phyloP scores from a whole-genome alignment of 768 basidiomycete genomes.

The Tulasnella sp. region DNA sequence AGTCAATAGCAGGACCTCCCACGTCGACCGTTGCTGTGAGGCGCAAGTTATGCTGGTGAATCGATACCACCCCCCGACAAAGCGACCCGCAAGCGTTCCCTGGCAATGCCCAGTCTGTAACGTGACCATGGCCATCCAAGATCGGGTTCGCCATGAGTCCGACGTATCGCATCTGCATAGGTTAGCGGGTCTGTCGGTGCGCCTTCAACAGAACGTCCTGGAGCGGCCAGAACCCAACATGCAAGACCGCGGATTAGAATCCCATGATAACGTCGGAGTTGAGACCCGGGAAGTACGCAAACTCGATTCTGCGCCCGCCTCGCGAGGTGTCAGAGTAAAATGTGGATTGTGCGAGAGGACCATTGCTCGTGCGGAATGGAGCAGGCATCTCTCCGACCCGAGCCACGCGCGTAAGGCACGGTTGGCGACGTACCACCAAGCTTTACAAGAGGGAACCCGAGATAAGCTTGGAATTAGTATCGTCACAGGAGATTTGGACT shows the following conservation, averaged over 20 bases:
- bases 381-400: not conserved
- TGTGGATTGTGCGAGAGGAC: not conserved
- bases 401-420: not conserved
- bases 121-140: not conserved
- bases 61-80: too few relatives aligned
- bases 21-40: too few relatives aligned
- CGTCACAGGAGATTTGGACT: not conserved
- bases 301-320: not conserved
- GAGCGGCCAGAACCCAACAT: not conserved
- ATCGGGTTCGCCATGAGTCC: not conserved
- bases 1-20: not conserved
- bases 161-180: not conserved
- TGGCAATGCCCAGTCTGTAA: not conserved
- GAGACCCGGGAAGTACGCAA: not conserved
- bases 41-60: too few relatives aligned
- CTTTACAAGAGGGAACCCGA: not conserved
- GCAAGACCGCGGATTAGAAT: not conserved
- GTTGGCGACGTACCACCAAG: not conserved
- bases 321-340: not conserved
- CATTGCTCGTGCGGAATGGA: not conserved
- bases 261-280: not conserved
- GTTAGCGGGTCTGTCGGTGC: not conserved
- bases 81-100: not conserved
- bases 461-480: not conserved
- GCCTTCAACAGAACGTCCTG: not conserved